A percentile compares a stretch with the other conserved stretches of the same genome.
phyloP scores from a whole-genome alignment of 257 asterid species.

The Nicotiana noctiflora region DNA sequence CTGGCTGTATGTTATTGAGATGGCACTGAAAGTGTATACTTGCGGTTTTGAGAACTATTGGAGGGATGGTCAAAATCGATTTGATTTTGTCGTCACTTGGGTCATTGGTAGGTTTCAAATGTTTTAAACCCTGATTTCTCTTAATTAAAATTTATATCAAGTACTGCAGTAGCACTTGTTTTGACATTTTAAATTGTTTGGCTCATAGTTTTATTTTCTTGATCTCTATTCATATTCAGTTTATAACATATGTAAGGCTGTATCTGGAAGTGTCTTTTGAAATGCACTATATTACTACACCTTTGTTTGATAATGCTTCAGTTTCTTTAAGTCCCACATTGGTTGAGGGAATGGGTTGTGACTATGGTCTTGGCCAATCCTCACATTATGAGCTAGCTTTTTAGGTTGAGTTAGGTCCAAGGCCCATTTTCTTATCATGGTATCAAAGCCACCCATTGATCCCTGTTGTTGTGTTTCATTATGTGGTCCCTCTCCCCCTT shows the following conservation, averaged over 20 bases:
- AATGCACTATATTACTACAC: background rate
- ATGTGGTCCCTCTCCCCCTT: background rate
- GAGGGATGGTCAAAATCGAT: constrained; percentile 97
- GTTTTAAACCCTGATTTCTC: background rate
- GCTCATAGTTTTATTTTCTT: background rate
- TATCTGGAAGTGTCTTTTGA: background rate
- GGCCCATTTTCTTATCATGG: background rate
- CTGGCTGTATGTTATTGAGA: constrained; percentile 92
- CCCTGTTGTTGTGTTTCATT: background rate
- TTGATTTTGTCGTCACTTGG: constrained; percentile 89
- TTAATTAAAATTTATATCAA: background rate
- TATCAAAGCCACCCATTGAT: background rate
- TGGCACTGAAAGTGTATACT: constrained; percentile 77
- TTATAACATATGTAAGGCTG: background rate
- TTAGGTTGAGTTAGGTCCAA: background rate
- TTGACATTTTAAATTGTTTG: background rate
- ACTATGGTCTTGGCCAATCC: background rate
- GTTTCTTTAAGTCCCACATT: background rate
- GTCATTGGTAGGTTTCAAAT: constrained; percentile 68
- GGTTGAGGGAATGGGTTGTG: background rate
- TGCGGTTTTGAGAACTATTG: constrained; percentile 85
- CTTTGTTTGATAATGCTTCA: background rate
- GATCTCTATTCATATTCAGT: background rate
- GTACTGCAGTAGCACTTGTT: background rate
- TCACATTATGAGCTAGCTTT: background rate